Evolutionary conservation across 768 basidiomycete species (phyloP).

Genomic region (Russula earlei): DNA sequence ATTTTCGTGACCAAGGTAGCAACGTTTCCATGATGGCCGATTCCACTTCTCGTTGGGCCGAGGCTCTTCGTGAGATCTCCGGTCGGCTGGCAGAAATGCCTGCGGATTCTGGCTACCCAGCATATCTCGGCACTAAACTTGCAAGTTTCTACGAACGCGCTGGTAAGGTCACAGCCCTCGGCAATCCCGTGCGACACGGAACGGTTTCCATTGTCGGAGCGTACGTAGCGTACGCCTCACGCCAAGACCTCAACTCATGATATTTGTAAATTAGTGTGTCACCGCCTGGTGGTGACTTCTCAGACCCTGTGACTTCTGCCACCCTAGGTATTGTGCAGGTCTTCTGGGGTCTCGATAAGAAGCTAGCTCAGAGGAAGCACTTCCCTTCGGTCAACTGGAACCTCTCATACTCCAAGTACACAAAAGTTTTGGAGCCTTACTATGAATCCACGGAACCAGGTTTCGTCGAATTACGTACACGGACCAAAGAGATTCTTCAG

Average conservation of each 20-base stretch:
- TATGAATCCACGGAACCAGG: conserved; percentile 88
- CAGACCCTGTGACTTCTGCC: conserved; percentile 95
- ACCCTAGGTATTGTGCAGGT: conserved; percentile 99
- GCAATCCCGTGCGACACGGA: conserved; percentile 79
- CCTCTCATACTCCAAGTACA: conserved; percentile 98
- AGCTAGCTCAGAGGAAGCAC: conserved; percentile 96
- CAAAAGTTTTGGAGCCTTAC: conserved; percentile 84
- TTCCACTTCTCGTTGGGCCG: conserved; percentile 98
- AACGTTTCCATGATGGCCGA: conserved; percentile 99
- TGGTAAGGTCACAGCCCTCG: conserved; percentile 88
- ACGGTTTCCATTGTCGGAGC: conserved; percentile 99
- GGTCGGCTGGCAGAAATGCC: conserved; percentile 99
- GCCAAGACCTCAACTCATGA: neutral
- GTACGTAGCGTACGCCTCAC: conserved; percentile 41
- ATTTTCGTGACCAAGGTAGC: conserved; percentile 97
- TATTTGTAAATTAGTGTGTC: conserved; percentile 61
- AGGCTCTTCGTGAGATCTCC: conserved; percentile 97
- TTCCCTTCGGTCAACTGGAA: conserved; percentile 99
- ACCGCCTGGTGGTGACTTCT: conserved; percentile 98
- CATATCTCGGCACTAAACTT: conserved; percentile 90
- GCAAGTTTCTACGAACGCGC: conserved; percentile 99
- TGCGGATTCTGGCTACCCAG: conserved; percentile 98
- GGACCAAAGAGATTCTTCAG: conserved; percentile 94
- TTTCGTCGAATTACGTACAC: conserved; percentile 88
- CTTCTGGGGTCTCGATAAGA: conserved; percentile 99